Evolutionary conservation across 768 basidiomycete species (phyloP), one percentile per base, ranked within the genome.

Genomic region (Tulasnella sp.): DNA sequence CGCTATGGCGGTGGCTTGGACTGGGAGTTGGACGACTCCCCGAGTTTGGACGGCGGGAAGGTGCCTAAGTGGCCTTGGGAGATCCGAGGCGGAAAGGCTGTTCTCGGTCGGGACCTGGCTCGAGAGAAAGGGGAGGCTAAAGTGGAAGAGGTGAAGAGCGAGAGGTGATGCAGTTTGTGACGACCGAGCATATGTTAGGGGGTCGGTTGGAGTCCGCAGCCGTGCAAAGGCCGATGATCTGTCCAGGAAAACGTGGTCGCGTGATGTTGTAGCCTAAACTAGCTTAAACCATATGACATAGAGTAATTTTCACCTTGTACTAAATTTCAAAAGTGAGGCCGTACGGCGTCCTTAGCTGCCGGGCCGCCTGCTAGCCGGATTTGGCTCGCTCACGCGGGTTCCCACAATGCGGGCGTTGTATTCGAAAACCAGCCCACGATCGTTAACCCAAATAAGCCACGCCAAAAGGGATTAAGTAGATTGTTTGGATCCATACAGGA

Each of bases 1-100:
- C 83, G 84, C 20, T 96, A 94, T 82, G 94, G 94, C 3, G 94
- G 94, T 5, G 85, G 88, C 70, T 85, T 95, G 40, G 88, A 89
- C 11, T 96, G 91, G 90, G 85, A 85, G 48, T 95, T 88, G 73
- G 89, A 88, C 80, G 89, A 92, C 75, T 88, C 89, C 61, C 93
- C 94, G 2, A 83, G 82, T 37, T 85, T 94, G 11, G 94, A 94
- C 81, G 85, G 39, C 32, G 73, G 73, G 18, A 40, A 32, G 48
- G 26, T 32, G 20, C 73, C 73, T 10, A 18, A 32, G 16, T 46
- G 74, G n/a, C 74, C 74, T 0, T 74, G 55, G 44, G 74, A 35
- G 35, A n/a, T 48, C 1, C 1, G 40, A 26, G 46, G 55, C 10
- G 74, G 74, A 6, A 46, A 40, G 39, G 39, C 29, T 72, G 70